Evolutionary conservation across 495 filamentous ascomycete species (phyloP).

Genomic region (Cercophora samala): DNA sequence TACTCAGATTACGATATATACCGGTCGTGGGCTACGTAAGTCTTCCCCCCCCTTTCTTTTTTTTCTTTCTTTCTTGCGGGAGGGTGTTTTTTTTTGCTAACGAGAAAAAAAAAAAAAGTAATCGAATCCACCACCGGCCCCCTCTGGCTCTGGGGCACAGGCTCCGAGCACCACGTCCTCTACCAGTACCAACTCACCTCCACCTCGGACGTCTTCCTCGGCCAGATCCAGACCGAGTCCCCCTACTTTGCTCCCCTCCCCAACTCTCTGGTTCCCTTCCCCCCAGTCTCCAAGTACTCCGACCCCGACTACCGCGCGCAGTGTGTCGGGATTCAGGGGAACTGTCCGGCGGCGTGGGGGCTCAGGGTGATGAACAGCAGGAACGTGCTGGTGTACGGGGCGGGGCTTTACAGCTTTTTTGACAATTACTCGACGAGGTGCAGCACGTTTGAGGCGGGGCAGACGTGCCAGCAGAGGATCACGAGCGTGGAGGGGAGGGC

Average conservation of each 20-base stretch:
- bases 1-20: slow-evolving; percentile 68
- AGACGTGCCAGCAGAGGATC: slow-evolving; percentile 56
- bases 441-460: slow-evolving; percentile 42
- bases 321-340: slow-evolving; percentile 40
- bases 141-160: slow-evolving; percentile 65
- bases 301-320: slow-evolving; percentile 57
- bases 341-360: slow-evolving; percentile 62
- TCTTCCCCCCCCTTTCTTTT: neutral
- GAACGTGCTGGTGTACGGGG: slow-evolving; percentile 63
- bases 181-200: slow-evolving; percentile 78
- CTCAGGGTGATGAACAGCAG: slow-evolving; percentile 59
- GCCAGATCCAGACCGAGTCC: slow-evolving; percentile 81
- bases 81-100: too few relatives aligned
- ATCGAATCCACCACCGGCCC: slow-evolving; percentile 55
- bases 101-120: slow-evolving; percentile 11
- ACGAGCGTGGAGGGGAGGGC: slow-evolving; percentile 46
- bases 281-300: slow-evolving; percentile 41
- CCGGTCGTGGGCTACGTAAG: slow-evolving; percentile 60
- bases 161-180: slow-evolving; percentile 70
- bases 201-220: slow-evolving; percentile 67
- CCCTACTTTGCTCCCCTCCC: slow-evolving; percentile 69
- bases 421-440: slow-evolving; percentile 50
- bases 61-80: too few relatives aligned
- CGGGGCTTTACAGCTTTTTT: slow-evolving; percentile 76
- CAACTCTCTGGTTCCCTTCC: slow-evolving; percentile 57